Evolutionary conservation across 345 rosid genomes (phyloP).

Genomic region (Populus nigra): DNA sequence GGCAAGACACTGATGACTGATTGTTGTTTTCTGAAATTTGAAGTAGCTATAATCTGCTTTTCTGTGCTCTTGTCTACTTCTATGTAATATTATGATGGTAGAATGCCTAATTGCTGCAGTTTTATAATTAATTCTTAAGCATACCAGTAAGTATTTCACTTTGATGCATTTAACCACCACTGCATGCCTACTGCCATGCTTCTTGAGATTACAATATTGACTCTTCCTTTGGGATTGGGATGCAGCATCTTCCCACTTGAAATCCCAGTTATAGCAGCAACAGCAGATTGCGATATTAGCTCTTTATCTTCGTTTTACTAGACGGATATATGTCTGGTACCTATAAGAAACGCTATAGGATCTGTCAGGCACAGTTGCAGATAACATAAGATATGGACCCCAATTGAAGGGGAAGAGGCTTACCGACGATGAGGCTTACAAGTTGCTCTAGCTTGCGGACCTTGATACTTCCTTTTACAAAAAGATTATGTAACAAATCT

Average conservation of each 20-base stretch:
- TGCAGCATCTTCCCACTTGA: background rate
- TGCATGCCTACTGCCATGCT: background rate
- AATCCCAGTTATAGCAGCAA: background rate
- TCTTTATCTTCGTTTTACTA: background rate
- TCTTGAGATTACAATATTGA: background rate
- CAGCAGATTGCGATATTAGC: background rate
- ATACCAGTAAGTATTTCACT: background rate
- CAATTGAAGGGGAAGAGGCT: conserved; percentile 64
- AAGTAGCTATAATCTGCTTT: background rate
- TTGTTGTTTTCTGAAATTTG: background rate
- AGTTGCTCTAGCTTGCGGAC: conserved; percentile 68
- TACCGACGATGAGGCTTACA: conserved; percentile 47
- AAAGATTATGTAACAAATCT: conserved; percentile 34
- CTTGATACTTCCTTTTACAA: conserved; percentile 55
- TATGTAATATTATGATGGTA: background rate
- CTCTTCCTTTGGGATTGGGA: background rate
- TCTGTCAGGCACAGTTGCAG: conserved; percentile 67
- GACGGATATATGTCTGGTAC: background rate
- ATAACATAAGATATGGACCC: conserved; percentile 79
- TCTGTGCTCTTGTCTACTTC: background rate
- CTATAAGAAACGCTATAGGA: background rate
- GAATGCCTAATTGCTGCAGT: background rate
- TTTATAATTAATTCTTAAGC: background rate
- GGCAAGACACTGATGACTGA: background rate
- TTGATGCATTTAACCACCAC: background rate